A percentile compares a stretch with the other conserved stretches of the same genome.
phyloP scores from a whole-genome alignment of 2,329 filamentous ascomycete species.

The Nemania diffusa region DNA sequence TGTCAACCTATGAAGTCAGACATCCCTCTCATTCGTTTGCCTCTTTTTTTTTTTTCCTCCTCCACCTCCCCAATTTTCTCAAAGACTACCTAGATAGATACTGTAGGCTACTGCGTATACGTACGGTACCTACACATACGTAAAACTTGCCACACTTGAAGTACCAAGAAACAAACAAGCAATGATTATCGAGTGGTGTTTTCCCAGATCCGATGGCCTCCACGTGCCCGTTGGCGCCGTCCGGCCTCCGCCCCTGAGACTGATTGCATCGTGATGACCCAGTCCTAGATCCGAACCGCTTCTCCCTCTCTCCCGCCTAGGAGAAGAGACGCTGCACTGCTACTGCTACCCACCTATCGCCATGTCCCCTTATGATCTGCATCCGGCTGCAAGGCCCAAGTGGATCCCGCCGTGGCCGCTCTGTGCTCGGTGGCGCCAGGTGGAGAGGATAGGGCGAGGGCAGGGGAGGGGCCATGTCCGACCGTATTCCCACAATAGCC shows the following conservation, averaged over 20 bases:
- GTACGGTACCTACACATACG: no score
- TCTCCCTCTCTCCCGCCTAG: no score
- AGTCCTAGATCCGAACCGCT: slow-evolving; percentile 19
- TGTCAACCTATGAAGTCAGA: slow-evolving; percentile 10
- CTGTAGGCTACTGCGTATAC: neutral
- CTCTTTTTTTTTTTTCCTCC: slow-evolving; percentile 5
- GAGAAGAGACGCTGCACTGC: no score
- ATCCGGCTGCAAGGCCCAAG: slow-evolving; percentile 41
- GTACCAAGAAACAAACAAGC: slow-evolving; percentile 6
- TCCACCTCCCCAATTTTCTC: neutral
- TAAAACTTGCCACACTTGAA: slow-evolving; percentile 1
- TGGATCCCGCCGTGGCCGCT: slow-evolving; percentile 36
- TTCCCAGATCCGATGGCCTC: neutral
- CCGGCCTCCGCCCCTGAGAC: slow-evolving; percentile 45
- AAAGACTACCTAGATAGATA: no score
- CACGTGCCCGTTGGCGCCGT: neutral
- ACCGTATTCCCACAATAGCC: slow-evolving; percentile 49
- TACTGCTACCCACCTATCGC: neutral
- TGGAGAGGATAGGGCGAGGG: neutral
- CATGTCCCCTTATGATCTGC: slow-evolving; percentile 39
- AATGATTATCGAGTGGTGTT: slow-evolving; percentile 36
- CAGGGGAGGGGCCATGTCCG: slow-evolving; percentile 45
- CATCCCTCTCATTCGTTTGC: slow-evolving; percentile 9
- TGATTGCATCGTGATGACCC: slow-evolving; percentile 48
- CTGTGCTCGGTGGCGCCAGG: slow-evolving; percentile 13